Conservation (phyloP, 2,329 filamentous ascomycete species). For the Microdochium nivale region DNA sequence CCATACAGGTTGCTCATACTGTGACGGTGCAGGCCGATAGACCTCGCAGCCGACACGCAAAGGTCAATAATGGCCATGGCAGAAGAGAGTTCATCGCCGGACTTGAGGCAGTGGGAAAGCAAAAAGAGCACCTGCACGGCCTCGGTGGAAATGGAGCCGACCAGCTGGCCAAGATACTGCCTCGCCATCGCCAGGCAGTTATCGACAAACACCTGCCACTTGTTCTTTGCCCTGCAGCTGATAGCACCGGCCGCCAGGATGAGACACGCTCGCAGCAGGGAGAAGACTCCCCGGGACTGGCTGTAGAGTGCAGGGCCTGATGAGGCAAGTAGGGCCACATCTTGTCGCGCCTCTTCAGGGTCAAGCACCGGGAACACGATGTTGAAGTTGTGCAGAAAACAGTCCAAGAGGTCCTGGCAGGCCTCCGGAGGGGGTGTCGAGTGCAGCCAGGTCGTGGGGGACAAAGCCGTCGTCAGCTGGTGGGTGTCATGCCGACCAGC, state of each 20-base stretch:
- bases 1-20: not conserved
- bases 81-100: conserved; percentile 2
- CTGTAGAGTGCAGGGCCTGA: not conserved
- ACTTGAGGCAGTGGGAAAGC: conserved; percentile 2
- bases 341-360: not conserved
- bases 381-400: conserved; percentile 2
- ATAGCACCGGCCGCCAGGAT: not conserved
- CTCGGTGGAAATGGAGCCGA: conserved; percentile 1
- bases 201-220: not conserved
- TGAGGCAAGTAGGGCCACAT: not conserved
- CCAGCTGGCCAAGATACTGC: conserved; percentile 1
- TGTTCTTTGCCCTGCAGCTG: not conserved
- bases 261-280: not conserved
- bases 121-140: conserved; percentile 3
- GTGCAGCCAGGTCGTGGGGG: not conserved
- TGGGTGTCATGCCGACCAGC: not conserved
- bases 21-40: conserved; percentile 1
- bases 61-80: conserved; percentile 1
- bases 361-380: conserved; percentile 3
- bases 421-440: not conserved
- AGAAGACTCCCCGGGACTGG: conserved; percentile 2
- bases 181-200: too few species aligned
- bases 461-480: not conserved
- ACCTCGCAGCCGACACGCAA: conserved; percentile 3
- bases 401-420: not conserved